These are phyloP conservation scores for Lepiota subincarnata DNA, from an alignment of 768 basidiomycete species.

Conservation along the genomic window DNA sequence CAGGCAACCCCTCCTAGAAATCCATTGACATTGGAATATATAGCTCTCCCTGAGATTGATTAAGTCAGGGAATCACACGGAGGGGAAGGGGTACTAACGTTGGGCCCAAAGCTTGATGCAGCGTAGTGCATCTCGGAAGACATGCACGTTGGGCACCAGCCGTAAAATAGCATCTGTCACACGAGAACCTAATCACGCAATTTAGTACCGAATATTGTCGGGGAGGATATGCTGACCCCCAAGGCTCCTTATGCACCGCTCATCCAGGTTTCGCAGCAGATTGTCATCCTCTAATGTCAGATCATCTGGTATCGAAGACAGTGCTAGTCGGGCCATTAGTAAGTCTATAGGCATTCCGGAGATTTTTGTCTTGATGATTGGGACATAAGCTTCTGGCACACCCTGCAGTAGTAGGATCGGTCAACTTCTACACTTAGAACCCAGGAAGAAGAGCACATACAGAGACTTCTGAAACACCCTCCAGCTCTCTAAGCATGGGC, in stretches of 20 bases:
- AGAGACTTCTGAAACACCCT: slow-evolving; percentile 84
- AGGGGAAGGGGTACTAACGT: slow-evolving; percentile 45
- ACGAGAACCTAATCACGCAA: slow-evolving; percentile 64
- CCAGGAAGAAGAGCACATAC: slow-evolving; percentile 46
- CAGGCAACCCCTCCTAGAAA: slow-evolving; percentile 98
- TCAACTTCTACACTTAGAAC: slow-evolving; percentile 4
- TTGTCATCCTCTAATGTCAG: slow-evolving; percentile 88
- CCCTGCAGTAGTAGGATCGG: slow-evolving; percentile 47
- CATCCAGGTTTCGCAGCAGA: slow-evolving; percentile 87
- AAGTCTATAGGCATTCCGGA: slow-evolving; percentile 92
- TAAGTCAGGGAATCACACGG: background rate
- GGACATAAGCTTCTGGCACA: slow-evolving; percentile 95
- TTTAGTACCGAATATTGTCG: slow-evolving; percentile 6
- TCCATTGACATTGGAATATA: slow-evolving; percentile 97
- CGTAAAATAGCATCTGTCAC: slow-evolving; percentile 95
- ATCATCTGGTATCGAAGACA: slow-evolving; percentile 89
- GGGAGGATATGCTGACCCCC: slow-evolving; percentile 50
- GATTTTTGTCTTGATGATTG: slow-evolving; percentile 89
- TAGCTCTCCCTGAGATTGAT: slow-evolving; percentile 69
- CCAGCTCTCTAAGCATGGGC: slow-evolving; percentile 77
- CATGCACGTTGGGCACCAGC: slow-evolving; percentile 88
- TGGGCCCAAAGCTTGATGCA: slow-evolving; percentile 99
- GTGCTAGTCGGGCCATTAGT: slow-evolving; percentile 82
- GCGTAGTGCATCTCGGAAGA: slow-evolving; percentile 91
- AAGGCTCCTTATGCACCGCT: slow-evolving; percentile 91